Conservation (phyloP, 495 filamentous ascomycete species). For the Penicillium arizonense region DNA sequence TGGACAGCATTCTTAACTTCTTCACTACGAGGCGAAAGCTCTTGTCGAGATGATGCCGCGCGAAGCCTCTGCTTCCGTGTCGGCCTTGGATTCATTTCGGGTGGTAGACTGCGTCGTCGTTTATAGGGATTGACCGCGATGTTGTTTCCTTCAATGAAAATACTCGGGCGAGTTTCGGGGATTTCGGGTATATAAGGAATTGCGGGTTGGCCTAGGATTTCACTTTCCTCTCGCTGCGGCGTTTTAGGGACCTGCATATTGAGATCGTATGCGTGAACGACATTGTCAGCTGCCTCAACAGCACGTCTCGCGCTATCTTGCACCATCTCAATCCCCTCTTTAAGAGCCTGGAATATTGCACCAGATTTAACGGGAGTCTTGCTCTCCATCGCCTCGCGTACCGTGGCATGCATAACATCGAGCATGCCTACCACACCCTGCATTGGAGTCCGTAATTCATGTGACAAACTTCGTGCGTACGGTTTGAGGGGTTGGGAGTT, state of each 20-base stretch:
- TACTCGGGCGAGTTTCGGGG: slow-evolving; percentile 34
- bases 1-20: slow-evolving; percentile 50
- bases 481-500: slow-evolving; percentile 69
- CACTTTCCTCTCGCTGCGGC: slow-evolving; percentile 38
- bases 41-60: slow-evolving; percentile 34
- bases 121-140: slow-evolving; percentile 50
- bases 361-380: slow-evolving; percentile 50
- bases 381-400: slow-evolving; percentile 64
- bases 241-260: slow-evolving; percentile 78
- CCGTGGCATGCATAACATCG: slow-evolving; percentile 80
- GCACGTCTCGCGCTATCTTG: slow-evolving; percentile 79
- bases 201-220: slow-evolving; percentile 26
- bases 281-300: slow-evolving; percentile 80
- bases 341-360: slow-evolving; percentile 61
- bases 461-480: slow-evolving; percentile 75
- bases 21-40: slow-evolving; percentile 49
- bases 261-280: slow-evolving; percentile 84
- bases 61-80: slow-evolving; percentile 39
- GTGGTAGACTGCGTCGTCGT: slow-evolving; percentile 45
- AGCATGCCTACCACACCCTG: slow-evolving; percentile 84
- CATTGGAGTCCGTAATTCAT: slow-evolving; percentile 81
- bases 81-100: slow-evolving; percentile 30
- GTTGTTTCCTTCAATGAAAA: slow-evolving; percentile 45
- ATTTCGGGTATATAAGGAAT: slow-evolving; percentile 7
- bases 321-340: slow-evolving; percentile 73